Conservation (phyloP, 148 eudicot species). For the Rhododendron simsii region DNA sequence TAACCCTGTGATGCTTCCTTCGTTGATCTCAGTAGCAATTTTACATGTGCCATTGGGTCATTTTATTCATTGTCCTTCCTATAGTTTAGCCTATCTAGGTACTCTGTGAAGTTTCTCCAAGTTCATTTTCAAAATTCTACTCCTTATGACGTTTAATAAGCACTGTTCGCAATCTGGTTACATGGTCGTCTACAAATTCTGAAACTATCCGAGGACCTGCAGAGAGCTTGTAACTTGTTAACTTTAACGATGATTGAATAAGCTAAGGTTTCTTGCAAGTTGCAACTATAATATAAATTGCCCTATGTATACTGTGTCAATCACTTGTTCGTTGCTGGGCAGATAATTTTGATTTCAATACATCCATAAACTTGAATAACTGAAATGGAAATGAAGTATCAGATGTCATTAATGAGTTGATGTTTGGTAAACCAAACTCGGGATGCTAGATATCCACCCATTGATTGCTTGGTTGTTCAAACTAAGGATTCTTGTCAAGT, state of each 20-base stretch:
- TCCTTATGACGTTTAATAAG: background rate
- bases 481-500: conserved; percentile 3
- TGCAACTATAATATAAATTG: background rate
- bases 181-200: background rate
- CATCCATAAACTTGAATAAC: background rate
- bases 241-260: background rate
- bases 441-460: background rate
- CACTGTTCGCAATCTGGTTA: background rate
- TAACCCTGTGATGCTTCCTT: background rate
- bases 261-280: background rate
- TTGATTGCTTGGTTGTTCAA: background rate
- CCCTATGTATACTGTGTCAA: background rate
- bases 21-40: background rate
- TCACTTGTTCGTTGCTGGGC: background rate
- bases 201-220: background rate
- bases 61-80: background rate
- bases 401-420: background rate
- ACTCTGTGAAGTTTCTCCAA: background rate
- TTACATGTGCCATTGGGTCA: background rate
- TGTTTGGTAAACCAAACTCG: background rate
- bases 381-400: background rate
- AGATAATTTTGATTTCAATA: background rate
- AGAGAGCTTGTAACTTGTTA: background rate
- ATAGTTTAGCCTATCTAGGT: background rate
- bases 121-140: background rate